Evolutionary conservation across 495 filamentous ascomycete genomes (phyloP), one percentile per base, ranked within the genome.

Genomic region (Aspergillus mulundensis): DNA sequence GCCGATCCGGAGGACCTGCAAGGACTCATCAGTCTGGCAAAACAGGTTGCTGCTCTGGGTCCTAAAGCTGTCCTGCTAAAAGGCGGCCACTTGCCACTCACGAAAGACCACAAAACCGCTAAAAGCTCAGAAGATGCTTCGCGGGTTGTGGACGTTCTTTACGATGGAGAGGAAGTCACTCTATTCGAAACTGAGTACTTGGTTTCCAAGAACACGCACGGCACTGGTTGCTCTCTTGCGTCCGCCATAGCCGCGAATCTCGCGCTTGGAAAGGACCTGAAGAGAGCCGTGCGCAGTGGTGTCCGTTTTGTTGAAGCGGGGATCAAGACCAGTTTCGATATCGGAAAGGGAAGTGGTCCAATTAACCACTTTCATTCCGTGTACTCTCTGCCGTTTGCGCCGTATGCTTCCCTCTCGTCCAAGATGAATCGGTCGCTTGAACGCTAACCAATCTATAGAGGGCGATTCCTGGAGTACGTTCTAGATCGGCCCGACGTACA

Each of bases 341-440:
- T 95, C 38, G 93, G 93, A 0, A 79, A 83, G 45, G 93, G 93
- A 7, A 89, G 83, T 70, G 93, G 93, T 0, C 92, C 94, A 1
- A 85, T 98, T 57, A 95, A 96, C 61, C 93, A 96, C 70, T 95
- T 96, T 61, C 92, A 97, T 67, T 95, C 91, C 3, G 76, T 84
- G 2, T 86, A 90, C 56, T 81, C 77, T 0, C 70, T 96, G 55
- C 90, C 91, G 1, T 96, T 95, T 73, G 70, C 87, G 11, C 88
- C 86, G 91, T 96, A 73, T 66, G 86, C 77, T 51, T 12, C 34
- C 34, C 34, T 6, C 18, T 40, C n/a, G n/a, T 5, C 42, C 5
- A 10, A 10, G 50, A 28, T 53, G 8, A 7, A 18, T 14, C 25
- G n/a, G 20, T 47, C 12, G 16, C 24, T 15, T 7, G 45, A 21